Evolutionary conservation across 208 protist genomes (phyloP).

Genomic region (Trypanosoma lewisi): DNA sequence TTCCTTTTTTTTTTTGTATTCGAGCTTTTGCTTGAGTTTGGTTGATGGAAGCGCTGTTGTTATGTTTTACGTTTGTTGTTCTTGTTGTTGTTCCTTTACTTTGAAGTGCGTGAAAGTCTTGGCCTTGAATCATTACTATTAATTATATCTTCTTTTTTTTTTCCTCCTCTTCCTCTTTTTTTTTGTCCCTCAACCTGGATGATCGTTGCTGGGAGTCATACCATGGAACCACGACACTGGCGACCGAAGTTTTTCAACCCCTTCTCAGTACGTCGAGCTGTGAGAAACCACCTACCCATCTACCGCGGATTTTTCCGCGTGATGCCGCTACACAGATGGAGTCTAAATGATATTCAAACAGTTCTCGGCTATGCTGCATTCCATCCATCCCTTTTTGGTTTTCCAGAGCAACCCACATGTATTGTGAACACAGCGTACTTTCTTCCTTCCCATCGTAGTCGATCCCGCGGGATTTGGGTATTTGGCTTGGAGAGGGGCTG

Average conservation of each 20-base stretch:
- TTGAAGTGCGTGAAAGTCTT: too few relatives aligned
- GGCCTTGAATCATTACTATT: conserved; percentile 1
- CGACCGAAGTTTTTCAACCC: conserved; percentile 84
- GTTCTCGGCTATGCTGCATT: conserved; percentile 73
- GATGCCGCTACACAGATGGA: conserved; percentile 83
- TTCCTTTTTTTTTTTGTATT: background rate
- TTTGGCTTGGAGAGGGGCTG: conserved; percentile 87
- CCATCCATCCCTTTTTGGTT: conserved; percentile 84
- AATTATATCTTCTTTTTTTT: background rate
- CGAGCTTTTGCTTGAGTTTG: background rate
- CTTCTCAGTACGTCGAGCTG: conserved; percentile 59
- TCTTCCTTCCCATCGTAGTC: conserved; percentile 72
- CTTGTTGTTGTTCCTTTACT: background rate
- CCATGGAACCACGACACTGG: conserved; percentile 80
- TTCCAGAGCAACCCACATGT: conserved; percentile 80
- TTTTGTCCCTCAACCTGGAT: background rate
- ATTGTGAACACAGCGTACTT: conserved; percentile 89
- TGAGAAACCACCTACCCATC: conserved; percentile 46
- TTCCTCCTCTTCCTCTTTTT: background rate
- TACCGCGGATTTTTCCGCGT: conserved; percentile 84
- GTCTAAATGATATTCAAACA: conserved; percentile 61
- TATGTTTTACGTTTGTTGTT: conserved; percentile 11
- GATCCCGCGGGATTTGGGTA: conserved; percentile 61
- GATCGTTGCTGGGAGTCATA: background rate
- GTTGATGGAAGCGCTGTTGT: background rate